These are phyloP conservation scores for Labyrinthula sp. DNA, from an alignment of 352 stramenopile species.

Conservation along the genomic window DNA sequence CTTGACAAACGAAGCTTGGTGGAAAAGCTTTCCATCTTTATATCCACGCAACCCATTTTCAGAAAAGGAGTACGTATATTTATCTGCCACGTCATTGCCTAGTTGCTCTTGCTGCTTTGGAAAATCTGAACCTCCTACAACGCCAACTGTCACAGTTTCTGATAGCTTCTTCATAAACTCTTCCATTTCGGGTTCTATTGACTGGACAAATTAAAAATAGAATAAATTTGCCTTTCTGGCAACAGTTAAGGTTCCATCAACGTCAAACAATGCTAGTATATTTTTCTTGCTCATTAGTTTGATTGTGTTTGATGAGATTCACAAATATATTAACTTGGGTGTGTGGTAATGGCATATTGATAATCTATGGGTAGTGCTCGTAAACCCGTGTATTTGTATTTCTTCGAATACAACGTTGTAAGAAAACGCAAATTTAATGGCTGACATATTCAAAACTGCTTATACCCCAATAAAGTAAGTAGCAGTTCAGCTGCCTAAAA, in stretches of 20 bases:
- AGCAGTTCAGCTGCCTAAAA: too few relatives aligned
- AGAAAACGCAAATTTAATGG: too few relatives aligned
- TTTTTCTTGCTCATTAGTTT: conserved; percentile 33
- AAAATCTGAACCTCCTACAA: conserved; percentile 91
- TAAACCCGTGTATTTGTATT: too few relatives aligned
- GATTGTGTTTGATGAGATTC: too few relatives aligned
- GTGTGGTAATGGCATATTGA: too few relatives aligned
- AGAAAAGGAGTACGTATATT: conserved; percentile 96
- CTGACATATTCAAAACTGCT: too few relatives aligned
- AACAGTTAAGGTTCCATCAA: conserved; percentile 89
- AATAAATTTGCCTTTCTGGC: conserved; percentile 52
- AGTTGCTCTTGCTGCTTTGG: conserved; percentile 97
- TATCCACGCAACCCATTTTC: conserved; percentile 95
- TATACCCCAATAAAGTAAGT: too few relatives aligned
- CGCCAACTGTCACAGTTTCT: conserved; percentile 65
- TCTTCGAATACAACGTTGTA: too few relatives aligned
- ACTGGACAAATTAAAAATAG: conserved; percentile 33
- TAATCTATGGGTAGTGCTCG: too few relatives aligned
- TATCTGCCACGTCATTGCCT: conserved; percentile 62
- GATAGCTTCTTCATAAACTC: conserved; percentile 65
- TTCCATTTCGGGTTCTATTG: conserved; percentile 68
- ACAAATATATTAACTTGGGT: too few relatives aligned
- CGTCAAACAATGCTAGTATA: conserved; percentile 90
- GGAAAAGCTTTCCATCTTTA: conserved; percentile 59
- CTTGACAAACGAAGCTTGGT: conserved; percentile 65